Base-by-base conservation (phyloP, 345 rosid genomes). In the Dovyalis caffra region DNA sequence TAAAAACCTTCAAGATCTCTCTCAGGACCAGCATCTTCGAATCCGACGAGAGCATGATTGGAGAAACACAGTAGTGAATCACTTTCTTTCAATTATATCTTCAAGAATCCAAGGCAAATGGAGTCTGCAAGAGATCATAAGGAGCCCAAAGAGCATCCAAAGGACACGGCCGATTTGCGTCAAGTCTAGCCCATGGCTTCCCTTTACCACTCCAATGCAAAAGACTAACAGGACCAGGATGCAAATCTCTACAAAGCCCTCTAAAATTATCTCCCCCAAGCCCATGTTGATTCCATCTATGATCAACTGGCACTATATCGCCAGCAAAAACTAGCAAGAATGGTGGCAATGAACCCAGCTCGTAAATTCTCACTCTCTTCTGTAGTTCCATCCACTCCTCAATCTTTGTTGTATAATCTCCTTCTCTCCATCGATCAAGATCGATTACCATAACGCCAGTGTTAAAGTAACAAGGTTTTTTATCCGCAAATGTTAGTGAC, bases 321-420 rank as follows among this genome's bases (percentile, higher is more conserved):
- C 97, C 97, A 0, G 90, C 95, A 10, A 92, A 92, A 0, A 92
- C 97, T 18, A 92, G 69, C 28, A 92, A 65, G 76, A 92, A 90
- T 4, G 97, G 97, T 8, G 97, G 97, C 66, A 92, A 66, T 2
- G 97, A 92, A 76, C 97, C 97, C 58, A 92, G 74, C 74, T 92
- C 90, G 77, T 91, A 90, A 38, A 91, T 91, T 67, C 94, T 87
- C 85, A 83, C 88, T 38, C 87, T 70, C 66, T 89, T 90, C 0
- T 88, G 95, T 26, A 91, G 72, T 79, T 88, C 91, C 98, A 94
- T 92, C 98, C 98, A 94, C 32, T 94, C 97, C 70, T 94, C 98
- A 23, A 92, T 90, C 80, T 82, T 89, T 15, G 83, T 70, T 0
- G 92, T 90, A 81, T 84, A 92, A 56, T 86, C 93, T 20, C 95